These are phyloP conservation scores for Blastobotrys apis DNA, from an alignment of 1,139 yeast species.

Conservation along the genomic window DNA sequence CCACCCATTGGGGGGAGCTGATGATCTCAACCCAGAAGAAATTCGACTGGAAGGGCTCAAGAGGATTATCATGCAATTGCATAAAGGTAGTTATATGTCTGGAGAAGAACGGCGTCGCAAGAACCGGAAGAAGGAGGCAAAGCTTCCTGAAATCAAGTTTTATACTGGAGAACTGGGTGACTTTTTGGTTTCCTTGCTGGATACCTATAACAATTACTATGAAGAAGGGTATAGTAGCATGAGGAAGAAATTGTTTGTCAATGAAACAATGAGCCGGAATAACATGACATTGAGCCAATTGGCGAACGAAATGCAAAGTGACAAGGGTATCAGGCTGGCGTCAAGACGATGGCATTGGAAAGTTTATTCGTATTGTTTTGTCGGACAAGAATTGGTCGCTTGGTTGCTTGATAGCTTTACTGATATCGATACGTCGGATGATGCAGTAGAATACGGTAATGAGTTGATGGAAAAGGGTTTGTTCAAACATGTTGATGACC, in stretches of 20 bases:
- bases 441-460: slow-evolving; percentile 78
- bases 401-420: slow-evolving; percentile 79
- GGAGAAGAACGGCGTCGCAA: slow-evolving; percentile 41
- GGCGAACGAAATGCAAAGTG: slow-evolving; percentile 64
- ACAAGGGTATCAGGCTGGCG: slow-evolving; percentile 53
- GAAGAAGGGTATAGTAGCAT: slow-evolving; percentile 20
- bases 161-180: slow-evolving; percentile 75
- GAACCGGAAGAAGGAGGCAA: slow-evolving; percentile 44
- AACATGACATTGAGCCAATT: slow-evolving; percentile 45
- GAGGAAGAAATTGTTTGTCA: slow-evolving; percentile 37
- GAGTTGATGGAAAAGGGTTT: slow-evolving; percentile 64
- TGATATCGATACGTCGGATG: slow-evolving; percentile 77
- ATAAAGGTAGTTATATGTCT: slow-evolving; percentile 51
- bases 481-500: slow-evolving; percentile 72
- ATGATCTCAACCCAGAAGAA: slow-evolving; percentile 55
- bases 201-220: slow-evolving; percentile 14
- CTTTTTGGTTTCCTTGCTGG: slow-evolving; percentile 50
- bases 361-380: slow-evolving; percentile 68
- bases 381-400: slow-evolving; percentile 79
- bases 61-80: slow-evolving; percentile 61
- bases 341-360: slow-evolving; percentile 93
- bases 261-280: slow-evolving; percentile 36
- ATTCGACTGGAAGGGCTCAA: slow-evolving; percentile 82
- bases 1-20: slow-evolving; percentile 11
- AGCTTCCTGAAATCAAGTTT: slow-evolving; percentile 71